phyloP scores from a whole-genome alignment of 352 stramenopile genomes.

The Phytophthora citrophthora region DNA sequence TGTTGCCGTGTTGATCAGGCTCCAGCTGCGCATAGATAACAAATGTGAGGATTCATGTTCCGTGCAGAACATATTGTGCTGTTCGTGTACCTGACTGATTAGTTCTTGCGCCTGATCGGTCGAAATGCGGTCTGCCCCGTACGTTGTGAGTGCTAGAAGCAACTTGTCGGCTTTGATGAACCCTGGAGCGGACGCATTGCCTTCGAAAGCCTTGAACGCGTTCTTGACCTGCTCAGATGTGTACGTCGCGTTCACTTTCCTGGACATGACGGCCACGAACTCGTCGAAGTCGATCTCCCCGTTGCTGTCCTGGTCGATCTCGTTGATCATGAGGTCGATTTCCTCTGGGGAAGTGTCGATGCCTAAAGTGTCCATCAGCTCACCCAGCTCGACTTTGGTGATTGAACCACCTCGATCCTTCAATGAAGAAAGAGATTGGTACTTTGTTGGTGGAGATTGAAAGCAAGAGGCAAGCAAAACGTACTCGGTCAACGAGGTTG shows the following conservation, averaged over 20 bases:
- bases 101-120: constrained; percentile 92
- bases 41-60: background rate
- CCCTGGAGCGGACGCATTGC: constrained; percentile 61
- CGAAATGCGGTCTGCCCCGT: constrained; percentile 91
- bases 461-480: constrained; percentile 1
- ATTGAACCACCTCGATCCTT: constrained; percentile 93
- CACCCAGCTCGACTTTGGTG: constrained; percentile 93
- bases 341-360: constrained; percentile 94
- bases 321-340: constrained; percentile 95
- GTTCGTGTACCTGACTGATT: constrained; percentile 75
- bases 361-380: constrained; percentile 94
- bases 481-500: constrained; percentile 92
- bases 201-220: constrained; percentile 88
- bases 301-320: constrained; percentile 96
- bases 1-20: constrained; percentile 90
- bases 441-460: background rate
- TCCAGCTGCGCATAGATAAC: constrained; percentile 72
- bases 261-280: constrained; percentile 95
- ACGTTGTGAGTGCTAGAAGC: constrained; percentile 87
- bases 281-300: constrained; percentile 96
- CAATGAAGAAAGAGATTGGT: background rate
- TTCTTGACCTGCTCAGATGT: constrained; percentile 93
- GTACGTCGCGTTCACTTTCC: constrained; percentile 95
- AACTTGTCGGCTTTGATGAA: constrained; percentile 90
- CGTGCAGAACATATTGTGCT: constrained; percentile 1